phyloP scores from a whole-genome alignment of 257 asterid species.

The Solanum pennellii region DNA sequence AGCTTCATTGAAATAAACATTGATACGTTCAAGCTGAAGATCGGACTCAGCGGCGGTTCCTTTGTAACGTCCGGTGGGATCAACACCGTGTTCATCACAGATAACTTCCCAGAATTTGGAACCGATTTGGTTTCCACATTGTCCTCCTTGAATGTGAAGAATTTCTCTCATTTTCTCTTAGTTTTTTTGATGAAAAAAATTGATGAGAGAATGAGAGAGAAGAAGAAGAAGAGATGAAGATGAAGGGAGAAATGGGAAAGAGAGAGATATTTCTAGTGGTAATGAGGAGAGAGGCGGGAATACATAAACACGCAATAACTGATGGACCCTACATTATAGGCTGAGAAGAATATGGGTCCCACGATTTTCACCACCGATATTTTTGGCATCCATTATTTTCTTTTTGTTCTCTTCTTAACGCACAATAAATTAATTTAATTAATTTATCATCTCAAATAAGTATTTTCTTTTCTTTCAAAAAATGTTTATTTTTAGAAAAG shows the following conservation, averaged over 20 bases:
- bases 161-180: conserved; percentile 43
- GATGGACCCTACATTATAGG: neutral
- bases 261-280: neutral
- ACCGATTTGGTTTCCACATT: conserved; percentile 66
- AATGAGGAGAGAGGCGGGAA: neutral
- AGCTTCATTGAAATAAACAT: conserved; percentile 56
- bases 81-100: conserved; percentile 54
- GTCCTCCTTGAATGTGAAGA: conserved; percentile 58
- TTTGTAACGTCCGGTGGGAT: conserved; percentile 39
- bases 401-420: neutral
- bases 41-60: conserved; percentile 30
- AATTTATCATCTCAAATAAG: neutral
- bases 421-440: neutral
- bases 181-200: neutral
- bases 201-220: neutral
- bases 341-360: neutral
- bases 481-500: neutral
- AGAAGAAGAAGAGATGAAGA: neutral
- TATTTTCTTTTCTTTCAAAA: neutral
- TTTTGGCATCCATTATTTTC: neutral
- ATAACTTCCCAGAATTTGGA: conserved; percentile 63
- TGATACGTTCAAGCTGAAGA: conserved; percentile 42
- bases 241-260: neutral
- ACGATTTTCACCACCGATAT: neutral
- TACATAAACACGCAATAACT: neutral